Evolutionary conservation across 768 basidiomycete genomes (phyloP), one percentile per base, ranked within the genome.

Genomic region (Sporobolomyces pararoseus): DNA sequence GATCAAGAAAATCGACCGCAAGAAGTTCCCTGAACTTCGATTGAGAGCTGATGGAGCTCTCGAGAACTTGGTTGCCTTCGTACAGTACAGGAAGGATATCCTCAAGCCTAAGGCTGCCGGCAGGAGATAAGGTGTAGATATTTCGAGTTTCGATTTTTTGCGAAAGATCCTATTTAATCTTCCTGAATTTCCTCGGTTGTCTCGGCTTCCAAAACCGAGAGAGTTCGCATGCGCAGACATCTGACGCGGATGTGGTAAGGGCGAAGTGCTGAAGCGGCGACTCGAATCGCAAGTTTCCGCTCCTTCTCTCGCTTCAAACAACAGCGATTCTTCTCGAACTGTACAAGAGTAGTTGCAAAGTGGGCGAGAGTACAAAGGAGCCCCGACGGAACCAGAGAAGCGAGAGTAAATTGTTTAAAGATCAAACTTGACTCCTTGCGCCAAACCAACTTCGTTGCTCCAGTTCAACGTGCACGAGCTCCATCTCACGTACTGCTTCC

Each of bases 401-500:
- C 23, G 50, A 27, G 25, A 9, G 10, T 21, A 37, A 54, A 12
- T 54, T 23, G 14, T 46, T 17, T 14, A 61, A 16, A 47, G 37
- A 31, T 68, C 62, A 49, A 98, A 98, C 73, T 85, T 86, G 70
- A 98, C 92, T 12, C 94, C 94, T 80, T 98, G 94, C 0, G 94
- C 94, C 42, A 98, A 82, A 13, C 90, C 92, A 51, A 91, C 87
- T 74, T 87, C 85, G 78, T 92, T 86, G 47, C 89, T 90, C 81
- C 89, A 97, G 81, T 97, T 97, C 79, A 97, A 81, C 16, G 94
- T 96, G 79, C 90, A 93, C 53, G 89, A 86, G 79, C 88, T 88
- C 90, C 70, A 77, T 13, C 68, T 50, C 47, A 46, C 54, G 61
- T 75, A 71, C 51, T 63, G 52, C 32, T 49, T 44, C 95, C 95